Evolutionary conservation across 1,284 basidiomycete species (phyloP), one percentile per base, ranked within the genome.

Genomic region (Boletus hoseneyae): DNA sequence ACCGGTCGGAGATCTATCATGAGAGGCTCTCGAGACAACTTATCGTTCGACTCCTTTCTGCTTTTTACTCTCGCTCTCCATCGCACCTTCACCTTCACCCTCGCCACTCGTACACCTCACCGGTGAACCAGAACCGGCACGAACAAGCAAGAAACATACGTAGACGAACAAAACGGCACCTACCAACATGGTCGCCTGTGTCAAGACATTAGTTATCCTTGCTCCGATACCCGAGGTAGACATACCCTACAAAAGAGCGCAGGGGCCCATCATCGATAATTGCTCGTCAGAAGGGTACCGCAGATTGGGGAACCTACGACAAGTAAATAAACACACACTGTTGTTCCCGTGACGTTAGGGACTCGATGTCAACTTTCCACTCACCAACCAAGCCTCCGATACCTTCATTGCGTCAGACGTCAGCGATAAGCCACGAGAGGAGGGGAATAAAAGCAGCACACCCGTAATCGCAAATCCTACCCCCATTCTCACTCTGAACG

Each of bases 251-350:
- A 63, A 48, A 69, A 68, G 9, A 62, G 15, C 4, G 51, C 57
- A 7, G 67, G 58, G 3, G 54, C 63, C 62, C 57, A 69, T 65
- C 67, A 69, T 29, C 51, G 41, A 45, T 68, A 66, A 25, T 36
- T 50, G 4, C 13, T 6, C 3, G 64, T 63, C 29, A 69, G 27
- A 16, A 69, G 61, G 15, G 62, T 60, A 29, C 64, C 64, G 16
- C 55, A 59, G 11, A 66, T 66, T 2, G 67, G 67, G 2, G 62
- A 27, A 3, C 67, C 67, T 69, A 33, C 2, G 11, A 4, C 6
- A 4, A 48, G 30, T 4, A 13, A 7, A 32, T 32, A 32, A 32
- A 32, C 6, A 32, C 7, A 25, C 23, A 8, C 7, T 3, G 5
- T 32, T 32, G 13, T 32, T 32, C 13, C 15, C 30, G 13, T 15